A percentile compares a stretch with the other conserved stretches of the same genome.
Evolutionary conservation across 2,329 filamentous ascomycete species (phyloP).

Genomic region (Epichloe brachyelytri): DNA sequence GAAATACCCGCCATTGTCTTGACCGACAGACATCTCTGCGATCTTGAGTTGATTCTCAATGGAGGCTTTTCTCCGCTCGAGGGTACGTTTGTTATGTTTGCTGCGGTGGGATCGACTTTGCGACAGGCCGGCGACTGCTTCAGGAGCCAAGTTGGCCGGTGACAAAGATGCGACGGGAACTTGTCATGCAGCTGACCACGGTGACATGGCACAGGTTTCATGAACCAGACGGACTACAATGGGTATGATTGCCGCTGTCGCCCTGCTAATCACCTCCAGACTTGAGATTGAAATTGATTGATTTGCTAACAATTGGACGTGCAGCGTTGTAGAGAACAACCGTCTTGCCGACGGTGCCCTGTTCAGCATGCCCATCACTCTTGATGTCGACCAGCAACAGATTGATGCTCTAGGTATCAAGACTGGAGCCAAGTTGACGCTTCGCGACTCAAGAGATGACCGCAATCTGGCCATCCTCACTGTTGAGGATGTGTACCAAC

Average conservation of each 20-base stretch:
- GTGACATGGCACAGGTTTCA: slow-evolving; percentile 54
- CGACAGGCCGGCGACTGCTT: neutral
- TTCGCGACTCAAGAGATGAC: slow-evolving; percentile 94
- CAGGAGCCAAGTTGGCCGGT: slow-evolving; percentile 1
- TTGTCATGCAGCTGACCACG: neutral
- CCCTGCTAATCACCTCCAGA: neutral
- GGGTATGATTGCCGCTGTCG: slow-evolving; percentile 42
- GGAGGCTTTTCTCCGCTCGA: slow-evolving; percentile 96
- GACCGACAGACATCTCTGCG: slow-evolving; percentile 89
- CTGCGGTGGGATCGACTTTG: neutral
- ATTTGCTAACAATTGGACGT: neutral
- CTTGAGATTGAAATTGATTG: too few relatives aligned
- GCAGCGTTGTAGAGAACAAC: slow-evolving; percentile 74
- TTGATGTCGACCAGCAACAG: slow-evolving; percentile 66
- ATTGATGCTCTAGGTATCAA: slow-evolving; percentile 67
- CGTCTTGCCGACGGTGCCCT: slow-evolving; percentile 80
- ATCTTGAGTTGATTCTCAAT: slow-evolving; percentile 93
- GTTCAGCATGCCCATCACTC: slow-evolving; percentile 93
- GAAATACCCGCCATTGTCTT: slow-evolving; percentile 69
- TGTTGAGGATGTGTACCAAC: slow-evolving; percentile 87
- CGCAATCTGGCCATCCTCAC: slow-evolving; percentile 91
- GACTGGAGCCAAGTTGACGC: slow-evolving; percentile 67
- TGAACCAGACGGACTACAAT: slow-evolving; percentile 96
- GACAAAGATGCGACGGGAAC: neutral
- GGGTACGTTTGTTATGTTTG: slow-evolving; percentile 48